Conservation (phyloP, 345 rosid genomes). For the Eutrema heterophyllum region DNA sequence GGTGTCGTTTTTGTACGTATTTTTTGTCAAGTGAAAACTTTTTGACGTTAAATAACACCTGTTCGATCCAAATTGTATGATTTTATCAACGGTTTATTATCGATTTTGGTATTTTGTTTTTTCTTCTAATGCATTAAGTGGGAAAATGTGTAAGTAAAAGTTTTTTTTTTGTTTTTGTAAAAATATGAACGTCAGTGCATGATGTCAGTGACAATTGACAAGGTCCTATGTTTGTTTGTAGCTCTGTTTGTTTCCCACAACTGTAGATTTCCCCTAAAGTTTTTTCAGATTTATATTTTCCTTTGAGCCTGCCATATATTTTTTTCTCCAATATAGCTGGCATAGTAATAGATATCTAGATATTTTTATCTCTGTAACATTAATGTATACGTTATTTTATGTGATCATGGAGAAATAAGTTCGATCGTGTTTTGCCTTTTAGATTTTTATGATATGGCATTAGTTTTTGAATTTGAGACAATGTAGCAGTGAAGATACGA, state of each 20-base stretch:
- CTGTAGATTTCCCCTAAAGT: conserved; percentile 7
- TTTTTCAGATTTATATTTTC: conserved; percentile 15
- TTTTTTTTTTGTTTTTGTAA: neutral
- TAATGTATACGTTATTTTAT: neutral
- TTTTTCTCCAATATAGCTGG: neutral
- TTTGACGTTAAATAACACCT: conserved; percentile 11
- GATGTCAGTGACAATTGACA: conserved; percentile 19
- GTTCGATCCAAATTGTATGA: conserved; percentile 13
- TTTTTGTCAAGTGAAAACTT: neutral
- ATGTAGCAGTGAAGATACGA: neutral
- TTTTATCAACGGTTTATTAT: neutral
- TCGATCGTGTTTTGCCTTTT: neutral
- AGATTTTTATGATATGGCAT: neutral
- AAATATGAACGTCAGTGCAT: conserved; percentile 18
- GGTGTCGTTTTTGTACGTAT: conserved; percentile 16
- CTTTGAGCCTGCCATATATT: conserved; percentile 4
- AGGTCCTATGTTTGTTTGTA: conserved; percentile 19
- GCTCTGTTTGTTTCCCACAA: conserved; percentile 6
- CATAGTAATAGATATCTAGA: neutral
- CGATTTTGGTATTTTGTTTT: neutral
- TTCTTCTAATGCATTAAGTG: neutral
- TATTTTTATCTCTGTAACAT: neutral
- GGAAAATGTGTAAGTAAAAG: conserved; percentile 5
- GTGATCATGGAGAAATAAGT: neutral
- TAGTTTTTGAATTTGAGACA: neutral